Conservation (phyloP, 805 yeast species). For the Lipomyces yamanashiensis region DNA sequence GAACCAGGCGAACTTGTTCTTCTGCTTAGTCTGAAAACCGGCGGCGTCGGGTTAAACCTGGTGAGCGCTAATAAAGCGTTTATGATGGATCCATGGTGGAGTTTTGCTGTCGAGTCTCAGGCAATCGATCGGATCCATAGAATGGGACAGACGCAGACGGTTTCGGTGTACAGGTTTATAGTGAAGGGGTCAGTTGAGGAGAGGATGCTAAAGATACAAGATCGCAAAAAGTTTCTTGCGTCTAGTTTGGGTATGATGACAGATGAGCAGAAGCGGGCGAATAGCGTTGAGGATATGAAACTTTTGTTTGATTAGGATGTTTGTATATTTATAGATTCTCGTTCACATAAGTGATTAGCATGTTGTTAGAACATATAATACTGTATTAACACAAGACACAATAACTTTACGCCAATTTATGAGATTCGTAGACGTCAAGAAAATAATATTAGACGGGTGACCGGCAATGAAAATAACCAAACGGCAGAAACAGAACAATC, state of each 20-base stretch:
- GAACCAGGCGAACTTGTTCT: constrained; percentile 54
- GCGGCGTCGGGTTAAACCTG: constrained; percentile 90
- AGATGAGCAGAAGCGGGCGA: constrained; percentile 46
- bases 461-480: constrained; percentile 11
- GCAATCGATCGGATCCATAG: constrained; percentile 72
- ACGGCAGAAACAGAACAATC: constrained; percentile 2
- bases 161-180: constrained; percentile 77
- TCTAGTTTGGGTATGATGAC: constrained; percentile 43
- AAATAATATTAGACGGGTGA: constrained; percentile 8
- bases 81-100: constrained; percentile 98
- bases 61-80: constrained; percentile 85
- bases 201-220: constrained; percentile 86
- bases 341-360: not conserved
- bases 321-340: not conserved
- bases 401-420: constrained; percentile 8
- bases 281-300: constrained; percentile 46
- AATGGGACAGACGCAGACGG: constrained; percentile 76
- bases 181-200: constrained; percentile 84
- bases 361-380: not conserved
- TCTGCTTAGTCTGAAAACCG: constrained; percentile 81
- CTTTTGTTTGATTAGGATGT: constrained; percentile 40
- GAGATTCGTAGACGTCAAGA: not conserved
- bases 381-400: not conserved
- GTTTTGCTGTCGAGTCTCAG: constrained; percentile 59
- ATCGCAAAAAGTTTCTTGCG: constrained; percentile 59